These are phyloP conservation scores for Pleurotus salmoneostramineus DNA, from an alignment of 768 basidiomycete species.

Conservation along the genomic window DNA sequence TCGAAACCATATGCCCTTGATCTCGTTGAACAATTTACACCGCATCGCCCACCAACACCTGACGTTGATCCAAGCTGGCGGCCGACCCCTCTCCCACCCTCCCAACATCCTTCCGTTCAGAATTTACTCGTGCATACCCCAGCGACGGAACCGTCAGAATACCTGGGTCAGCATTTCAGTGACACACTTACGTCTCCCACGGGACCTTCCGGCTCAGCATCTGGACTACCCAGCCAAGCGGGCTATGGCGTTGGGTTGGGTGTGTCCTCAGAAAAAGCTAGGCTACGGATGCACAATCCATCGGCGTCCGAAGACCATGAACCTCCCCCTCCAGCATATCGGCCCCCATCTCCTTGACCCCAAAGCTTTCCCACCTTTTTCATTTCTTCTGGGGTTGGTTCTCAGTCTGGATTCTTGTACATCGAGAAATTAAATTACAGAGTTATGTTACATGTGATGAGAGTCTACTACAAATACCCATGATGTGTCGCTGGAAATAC, in stretches of 20 bases:
- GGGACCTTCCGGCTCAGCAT: background rate
- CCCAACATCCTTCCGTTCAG: background rate
- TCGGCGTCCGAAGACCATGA: background rate
- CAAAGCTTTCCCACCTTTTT: background rate
- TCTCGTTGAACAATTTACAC: background rate
- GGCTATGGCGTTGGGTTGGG: background rate
- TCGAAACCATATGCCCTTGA: background rate
- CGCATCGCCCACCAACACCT: background rate
- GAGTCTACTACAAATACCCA: too few relatives aligned
- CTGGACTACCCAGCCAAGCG: background rate
- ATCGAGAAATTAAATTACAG: too few relatives aligned
- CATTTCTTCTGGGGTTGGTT: too few relatives aligned
- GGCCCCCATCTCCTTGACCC: background rate
- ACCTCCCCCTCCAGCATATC: background rate
- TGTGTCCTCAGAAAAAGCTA: background rate
- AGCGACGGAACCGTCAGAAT: background rate
- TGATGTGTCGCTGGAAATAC: too few relatives aligned
- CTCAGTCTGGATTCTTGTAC: too few relatives aligned
- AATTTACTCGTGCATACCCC: background rate
- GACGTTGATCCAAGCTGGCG: background rate
- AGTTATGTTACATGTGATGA: too few relatives aligned
- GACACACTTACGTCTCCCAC: background rate
- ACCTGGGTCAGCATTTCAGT: background rate
- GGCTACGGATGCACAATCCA: constrained; percentile 1
- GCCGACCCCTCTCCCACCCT: background rate